These are phyloP conservation scores for Volvox reticuliferus DNA, from an alignment of 139 green algal genomes.

Conservation along the genomic window DNA sequence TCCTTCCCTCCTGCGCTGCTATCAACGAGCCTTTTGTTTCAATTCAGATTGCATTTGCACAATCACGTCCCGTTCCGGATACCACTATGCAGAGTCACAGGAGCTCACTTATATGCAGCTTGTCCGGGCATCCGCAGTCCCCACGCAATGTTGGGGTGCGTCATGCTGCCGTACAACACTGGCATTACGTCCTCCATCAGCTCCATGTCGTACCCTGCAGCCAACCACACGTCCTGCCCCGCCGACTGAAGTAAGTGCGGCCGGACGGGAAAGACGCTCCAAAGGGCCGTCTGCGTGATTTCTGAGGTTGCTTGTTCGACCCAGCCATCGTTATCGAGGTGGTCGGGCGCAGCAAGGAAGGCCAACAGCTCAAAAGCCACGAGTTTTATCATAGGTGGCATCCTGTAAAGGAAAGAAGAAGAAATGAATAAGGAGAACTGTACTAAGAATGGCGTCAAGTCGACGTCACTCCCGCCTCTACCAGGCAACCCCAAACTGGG, in stretches of 20 bases:
- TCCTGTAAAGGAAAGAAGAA: not conserved
- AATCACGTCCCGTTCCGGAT: not conserved
- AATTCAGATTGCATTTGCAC: too few species aligned
- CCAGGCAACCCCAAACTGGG: too few species aligned
- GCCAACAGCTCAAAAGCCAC: slow-evolving; percentile 10
- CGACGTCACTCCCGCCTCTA: too few species aligned
- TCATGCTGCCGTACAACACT: slow-evolving; percentile 3
- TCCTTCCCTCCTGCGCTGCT: too few species aligned
- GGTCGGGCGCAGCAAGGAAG: not conserved
- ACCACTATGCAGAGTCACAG: not conserved
- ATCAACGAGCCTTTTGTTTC: too few species aligned
- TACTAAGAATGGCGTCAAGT: too few species aligned
- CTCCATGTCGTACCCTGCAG: not conserved
- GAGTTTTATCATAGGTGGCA: not conserved
- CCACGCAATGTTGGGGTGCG: slow-evolving; percentile 12
- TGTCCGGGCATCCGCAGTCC: slow-evolving; percentile 14
- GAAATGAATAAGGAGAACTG: too few species aligned
- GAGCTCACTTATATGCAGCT: slow-evolving; percentile 2
- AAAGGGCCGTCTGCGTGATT: not conserved
- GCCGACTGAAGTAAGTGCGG: not conserved
- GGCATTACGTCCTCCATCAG: not conserved
- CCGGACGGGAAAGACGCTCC: not conserved
- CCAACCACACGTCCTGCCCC: not conserved
- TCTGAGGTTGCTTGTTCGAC: not conserved
- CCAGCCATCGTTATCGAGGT: not conserved